Base-by-base conservation (phyloP, 2,329 filamentous ascomycete species). In the Xylaria sp. region DNA sequence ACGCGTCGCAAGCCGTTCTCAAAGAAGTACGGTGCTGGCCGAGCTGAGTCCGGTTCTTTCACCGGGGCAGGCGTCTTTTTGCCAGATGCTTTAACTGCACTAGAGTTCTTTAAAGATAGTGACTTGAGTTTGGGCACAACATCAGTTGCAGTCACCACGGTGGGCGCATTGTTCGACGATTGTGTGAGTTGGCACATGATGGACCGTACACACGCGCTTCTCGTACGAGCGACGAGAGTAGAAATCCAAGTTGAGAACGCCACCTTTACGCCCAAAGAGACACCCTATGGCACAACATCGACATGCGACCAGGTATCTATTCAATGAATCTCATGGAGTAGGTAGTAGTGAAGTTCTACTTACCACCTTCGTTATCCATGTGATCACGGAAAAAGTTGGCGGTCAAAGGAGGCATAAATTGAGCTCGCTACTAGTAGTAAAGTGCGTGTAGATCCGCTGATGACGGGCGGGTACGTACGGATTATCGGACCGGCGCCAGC, bases 1-100 rank as follows among this genome's bases (percentile, higher is more conserved):
- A 97, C 88, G 64, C 91, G 87, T 54, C 92, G 87, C 63, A 99
- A 78, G 7, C 90, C 92, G 67, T 88, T 87, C 68, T 96, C 88
- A 63, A 96, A 80, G 68, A 88, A 89, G 75, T 97, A 97, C 0
- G 91, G 92, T 59, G 78, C 76, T 7, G 82, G 83, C 79, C 77
- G 81, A 19, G 75, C 65, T 55, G 76, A 72, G 35, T 69, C 71
- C 4, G 69, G 64, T 2, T 76, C 72, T 18, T 71, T 75, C 48
- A 23, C 59, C 50, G 65, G 59, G 34, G 59, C 55, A 34, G 59
- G 54, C 13, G 61, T 60, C 34, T 67, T 60, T 54, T 61, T 35
- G 16, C 51, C 44, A 13, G 55, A 4, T 30, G 18, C 10, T 7
- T 52, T 49, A 37, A 19, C 16, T 47, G 30, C 37, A 39, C 35